A percentile compares a stretch with the other conserved stretches of the same genome.
phyloP scores from a whole-genome alignment of 2,329 filamentous ascomycete genomes.

The Cylindrodendrum hubeiense region DNA sequence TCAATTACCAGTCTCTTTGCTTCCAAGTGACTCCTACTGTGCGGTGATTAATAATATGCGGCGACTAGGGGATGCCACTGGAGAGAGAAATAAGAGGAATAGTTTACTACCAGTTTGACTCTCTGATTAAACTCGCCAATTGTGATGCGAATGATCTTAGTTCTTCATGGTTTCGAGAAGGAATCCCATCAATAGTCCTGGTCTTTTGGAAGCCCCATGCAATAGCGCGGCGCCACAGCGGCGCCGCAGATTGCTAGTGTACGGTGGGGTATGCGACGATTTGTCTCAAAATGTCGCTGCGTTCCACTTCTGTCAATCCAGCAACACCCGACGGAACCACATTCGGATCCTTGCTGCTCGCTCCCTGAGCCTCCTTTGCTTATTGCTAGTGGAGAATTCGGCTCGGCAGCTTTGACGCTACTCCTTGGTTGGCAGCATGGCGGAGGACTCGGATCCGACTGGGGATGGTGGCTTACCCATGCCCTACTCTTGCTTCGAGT shows the following conservation, averaged over 20 bases:
- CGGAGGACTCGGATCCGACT: slow-evolving; percentile 4
- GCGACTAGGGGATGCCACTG: too few species aligned
- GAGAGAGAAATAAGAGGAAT: too few species aligned
- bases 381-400: background rate
- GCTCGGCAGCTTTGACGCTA: background rate
- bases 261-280: slow-evolving; percentile 12
- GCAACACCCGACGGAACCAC: background rate
- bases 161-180: background rate
- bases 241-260: background rate
- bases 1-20: background rate
- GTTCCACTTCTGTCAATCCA: background rate
- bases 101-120: background rate
- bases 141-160: background rate
- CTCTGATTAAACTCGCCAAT: background rate
- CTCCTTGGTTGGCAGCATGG: slow-evolving; percentile 20
- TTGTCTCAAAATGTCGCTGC: background rate
- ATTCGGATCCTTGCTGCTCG: background rate
- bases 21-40: background rate
- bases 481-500: slow-evolving; percentile 44
- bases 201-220: background rate
- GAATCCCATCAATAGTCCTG: background rate
- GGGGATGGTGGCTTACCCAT: slow-evolving; percentile 21
- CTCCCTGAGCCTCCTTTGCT: background rate
- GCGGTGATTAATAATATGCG: too few species aligned
- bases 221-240: background rate